Evolutionary conservation across 495 filamentous ascomycete genomes (phyloP), one percentile per base, ranked within the genome.

Genomic region (Bombardia bombarda): DNA sequence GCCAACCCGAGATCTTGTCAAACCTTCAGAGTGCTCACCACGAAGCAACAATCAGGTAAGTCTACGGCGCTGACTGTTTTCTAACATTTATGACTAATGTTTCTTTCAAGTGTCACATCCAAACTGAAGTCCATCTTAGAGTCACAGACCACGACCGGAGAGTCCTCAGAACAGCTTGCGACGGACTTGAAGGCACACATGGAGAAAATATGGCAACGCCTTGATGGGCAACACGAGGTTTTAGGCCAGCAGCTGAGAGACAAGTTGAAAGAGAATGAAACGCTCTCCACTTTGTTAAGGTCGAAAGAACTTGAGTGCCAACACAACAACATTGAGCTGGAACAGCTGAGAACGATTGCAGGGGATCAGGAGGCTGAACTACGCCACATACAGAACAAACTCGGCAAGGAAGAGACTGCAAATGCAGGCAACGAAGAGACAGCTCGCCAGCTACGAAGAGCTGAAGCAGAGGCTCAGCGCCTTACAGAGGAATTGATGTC

Each of bases 261-360:
- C 8, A 58, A 50, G 28, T 39, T 24, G 9, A 39, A 53, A 20
- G 26, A 28, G 6, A 57, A 55, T 14, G 51, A 43, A 13, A 51
- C 46, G 32, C 41, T 57, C 13, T 33, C 46, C 1, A 28, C 46
- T 1, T 43, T 47, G 12, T 38, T 52, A 18, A 46, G 48, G 22
- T 38, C 49, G 9, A 45, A 52, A 22, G 50, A 55, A 26, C 24
- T 30, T 6, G 32, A 46, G 25, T 54, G 47, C 24, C 24, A 34
- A 20, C 16, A 23, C 9, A 43, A 47, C 25, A 16, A 44, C 5
- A n/a, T 33, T 10, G 45, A 54, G 8, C 20, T 58, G 1, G 25
- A 39, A 17, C 23, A 16, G 1, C 2, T 57, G 25, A 38, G 38
- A 17, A 13, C 45, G 20, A 32, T 25, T 5, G 30, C 32, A 1